Conservation (phyloP, 306 rosid genomes). For the Purshia tridentata region DNA sequence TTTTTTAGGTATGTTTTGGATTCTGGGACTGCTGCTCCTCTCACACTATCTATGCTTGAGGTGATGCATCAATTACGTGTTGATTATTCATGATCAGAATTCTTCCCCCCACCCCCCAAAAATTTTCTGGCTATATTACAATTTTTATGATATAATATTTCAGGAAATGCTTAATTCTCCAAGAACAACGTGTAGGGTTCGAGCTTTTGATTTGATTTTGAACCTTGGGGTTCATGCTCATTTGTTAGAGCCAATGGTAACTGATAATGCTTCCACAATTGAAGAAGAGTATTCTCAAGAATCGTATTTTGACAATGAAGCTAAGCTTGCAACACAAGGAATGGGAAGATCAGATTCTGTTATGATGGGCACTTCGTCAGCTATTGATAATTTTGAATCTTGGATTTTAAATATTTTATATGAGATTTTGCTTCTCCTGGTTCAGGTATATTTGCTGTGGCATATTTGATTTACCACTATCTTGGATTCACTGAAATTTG, state of each 20-base stretch:
- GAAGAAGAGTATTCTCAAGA: constrained; percentile 92
- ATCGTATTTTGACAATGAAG: constrained; percentile 64
- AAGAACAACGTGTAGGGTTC: constrained; percentile 71
- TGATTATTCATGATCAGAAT: neutral
- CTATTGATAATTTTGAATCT: constrained; percentile 70
- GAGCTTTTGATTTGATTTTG: constrained; percentile 95
- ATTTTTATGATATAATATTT: constrained; percentile 26
- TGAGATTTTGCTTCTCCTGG: constrained; percentile 89
- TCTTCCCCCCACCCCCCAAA: neutral
- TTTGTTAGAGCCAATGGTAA: constrained; percentile 77
- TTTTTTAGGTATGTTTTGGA: constrained; percentile 87
- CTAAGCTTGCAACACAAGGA: constrained; percentile 63
- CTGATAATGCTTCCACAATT: constrained; percentile 60
- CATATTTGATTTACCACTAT: constrained; percentile 8
- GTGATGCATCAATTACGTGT: constrained; percentile 44
- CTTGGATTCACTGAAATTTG: neutral
- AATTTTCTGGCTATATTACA: constrained; percentile 18
- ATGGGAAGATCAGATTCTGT: constrained; percentile 47
- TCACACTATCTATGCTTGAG: constrained; percentile 96
- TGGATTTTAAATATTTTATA: constrained; percentile 91
- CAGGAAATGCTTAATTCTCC: constrained; percentile 96
- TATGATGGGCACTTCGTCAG: constrained; percentile 49
- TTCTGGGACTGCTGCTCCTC: constrained; percentile 93
- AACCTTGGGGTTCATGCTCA: constrained; percentile 99
- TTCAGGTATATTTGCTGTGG: constrained; percentile 63